phyloP scores from a whole-genome alignment of 1,139 yeast genomes.

The Candida sojae region DNA sequence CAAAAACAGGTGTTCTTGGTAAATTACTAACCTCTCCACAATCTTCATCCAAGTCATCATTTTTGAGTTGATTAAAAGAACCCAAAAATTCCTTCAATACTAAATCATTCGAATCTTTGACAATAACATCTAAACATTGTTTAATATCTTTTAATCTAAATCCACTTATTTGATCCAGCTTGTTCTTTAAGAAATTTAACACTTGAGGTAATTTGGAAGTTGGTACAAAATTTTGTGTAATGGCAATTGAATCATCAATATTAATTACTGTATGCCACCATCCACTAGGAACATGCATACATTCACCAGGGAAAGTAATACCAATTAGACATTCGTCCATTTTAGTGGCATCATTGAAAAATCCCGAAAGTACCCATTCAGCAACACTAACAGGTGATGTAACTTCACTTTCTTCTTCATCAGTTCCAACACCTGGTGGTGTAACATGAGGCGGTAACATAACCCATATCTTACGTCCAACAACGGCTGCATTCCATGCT shows the following conservation, averaged over 20 bases:
- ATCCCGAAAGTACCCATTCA: constrained; percentile 86
- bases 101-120: constrained; percentile 9
- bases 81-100: constrained; percentile 20
- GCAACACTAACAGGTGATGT: constrained; percentile 88
- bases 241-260: constrained; percentile 73
- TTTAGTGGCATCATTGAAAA: constrained; percentile 60
- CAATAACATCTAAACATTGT: constrained; percentile 27
- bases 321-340: constrained; percentile 62
- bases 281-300: constrained; percentile 86
- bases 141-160: constrained; percentile 60
- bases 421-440: constrained; percentile 88
- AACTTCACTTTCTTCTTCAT: constrained; percentile 81
- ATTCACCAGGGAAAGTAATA: constrained; percentile 78
- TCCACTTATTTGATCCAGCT: constrained; percentile 75
- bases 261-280: constrained; percentile 97
- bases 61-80: constrained; percentile 17
- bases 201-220: constrained; percentile 57
- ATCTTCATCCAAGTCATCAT: constrained; percentile 36
- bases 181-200: constrained; percentile 65
- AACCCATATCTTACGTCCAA: constrained; percentile 82
- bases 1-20: constrained; percentile 58
- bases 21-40: constrained; percentile 41
- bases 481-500: constrained; percentile 84
- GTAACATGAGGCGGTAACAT: constrained; percentile 77
- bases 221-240: constrained; percentile 89